Conservation (phyloP, 495 filamentous ascomycete species). For the Trichocladium antarcticum region DNA sequence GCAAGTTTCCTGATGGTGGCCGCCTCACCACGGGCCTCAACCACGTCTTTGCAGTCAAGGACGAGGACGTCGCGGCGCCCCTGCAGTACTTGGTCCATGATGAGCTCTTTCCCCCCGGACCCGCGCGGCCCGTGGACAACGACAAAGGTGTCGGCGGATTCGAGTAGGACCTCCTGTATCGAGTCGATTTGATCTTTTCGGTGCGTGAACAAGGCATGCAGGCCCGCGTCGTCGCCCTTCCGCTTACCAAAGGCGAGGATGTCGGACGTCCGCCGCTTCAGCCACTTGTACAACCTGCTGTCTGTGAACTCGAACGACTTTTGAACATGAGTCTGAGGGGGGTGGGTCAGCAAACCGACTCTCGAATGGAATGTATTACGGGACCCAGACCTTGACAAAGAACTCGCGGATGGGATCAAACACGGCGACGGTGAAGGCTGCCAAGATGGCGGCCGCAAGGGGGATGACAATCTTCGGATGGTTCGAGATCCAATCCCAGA, state of each 20-base stretch:
- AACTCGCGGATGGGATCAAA: conserved; percentile 91
- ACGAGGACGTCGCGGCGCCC: conserved; percentile 66
- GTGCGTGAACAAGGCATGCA: conserved; percentile 81
- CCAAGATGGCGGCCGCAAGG: conserved; percentile 62
- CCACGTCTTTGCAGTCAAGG: conserved; percentile 91
- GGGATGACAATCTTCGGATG: conserved; percentile 88
- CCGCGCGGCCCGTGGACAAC: conserved; percentile 87
- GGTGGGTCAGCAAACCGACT: neutral
- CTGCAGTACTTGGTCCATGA: conserved; percentile 73
- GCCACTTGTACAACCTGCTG: conserved; percentile 61
- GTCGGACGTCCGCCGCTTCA: conserved; percentile 66
- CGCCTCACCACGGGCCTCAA: conserved; percentile 85
- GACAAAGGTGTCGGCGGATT: conserved; percentile 84
- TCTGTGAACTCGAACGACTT: conserved; percentile 61
- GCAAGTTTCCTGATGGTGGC: conserved; percentile 76
- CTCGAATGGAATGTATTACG: too few species aligned
- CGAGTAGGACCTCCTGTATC: conserved; percentile 74
- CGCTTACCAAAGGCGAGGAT: conserved; percentile 43
- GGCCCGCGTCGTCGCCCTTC: conserved; percentile 51
- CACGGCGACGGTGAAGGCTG: conserved; percentile 74
- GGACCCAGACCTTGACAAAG: conserved; percentile 54
- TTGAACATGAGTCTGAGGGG: conserved; percentile 54
- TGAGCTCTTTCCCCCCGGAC: conserved; percentile 79
- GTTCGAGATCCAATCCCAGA: conserved; percentile 78
- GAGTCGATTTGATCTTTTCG: conserved; percentile 68